Evolutionary conservation across 805 yeast species (phyloP), one percentile per base, ranked within the genome.

Genomic region (Jamesozyma spencerorum): DNA sequence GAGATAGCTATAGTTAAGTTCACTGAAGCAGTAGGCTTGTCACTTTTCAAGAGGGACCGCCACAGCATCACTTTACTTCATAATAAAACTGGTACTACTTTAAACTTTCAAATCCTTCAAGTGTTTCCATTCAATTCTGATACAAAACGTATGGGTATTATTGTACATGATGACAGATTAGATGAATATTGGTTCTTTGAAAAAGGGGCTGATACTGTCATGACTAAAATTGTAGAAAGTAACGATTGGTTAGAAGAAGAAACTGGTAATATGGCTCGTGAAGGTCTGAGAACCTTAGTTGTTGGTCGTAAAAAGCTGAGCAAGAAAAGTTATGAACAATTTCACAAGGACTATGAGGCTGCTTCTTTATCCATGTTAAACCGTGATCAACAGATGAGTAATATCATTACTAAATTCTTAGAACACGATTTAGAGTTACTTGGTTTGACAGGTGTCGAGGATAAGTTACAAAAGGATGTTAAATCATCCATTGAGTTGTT

Each of bases 191-290:
- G 88, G 88, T 92, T 94, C 57, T 67, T 82, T 57, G 75, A 84
- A 54, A 92, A 92, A 58, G 99, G 99, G 47, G 99, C 99, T 2
- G 99, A 92, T 60, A 79, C 94, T 0, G 96, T 87, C 5, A 92
- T 92, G 96, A 62, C 75, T 13, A 71, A 68, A 18, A 84, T 90
- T 45, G 97, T 92, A 11, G 81, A 77, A 50, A 72, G 72, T 31
- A 87, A 81, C 57, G 97, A 90, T 58, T 92, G 99, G 99, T 65
- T 92, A 19, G 98, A 94, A 44, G 99, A 92, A 64, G 99, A 92
- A 62, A 86, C 95, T 0, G 81, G 87, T 15, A 92, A 92, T 54
- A 87, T 92, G 97, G 97, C 98, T 1, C 78, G 98, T 46, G 99
- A 92, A 65, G 99, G 99, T 14, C 70, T 92, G 47, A 76, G 99